These are phyloP conservation scores for Trichoderma sp. DNA, from an alignment of 2,329 filamentous ascomycete genomes.

Conservation along the genomic window DNA sequence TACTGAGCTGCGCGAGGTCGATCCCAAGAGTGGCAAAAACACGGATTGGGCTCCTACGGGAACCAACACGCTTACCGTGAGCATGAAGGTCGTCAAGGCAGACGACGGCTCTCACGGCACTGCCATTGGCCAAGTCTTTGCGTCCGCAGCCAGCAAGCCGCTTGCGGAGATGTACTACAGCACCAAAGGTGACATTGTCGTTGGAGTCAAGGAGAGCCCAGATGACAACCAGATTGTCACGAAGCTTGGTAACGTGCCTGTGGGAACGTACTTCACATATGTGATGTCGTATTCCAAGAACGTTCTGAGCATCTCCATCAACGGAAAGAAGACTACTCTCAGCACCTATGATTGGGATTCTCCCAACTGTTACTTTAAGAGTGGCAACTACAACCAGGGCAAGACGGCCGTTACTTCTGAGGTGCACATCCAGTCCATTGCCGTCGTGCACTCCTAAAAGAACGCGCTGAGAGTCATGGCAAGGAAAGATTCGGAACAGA, in stretches of 20 bases:
- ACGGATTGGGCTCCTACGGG: conserved; percentile 22
- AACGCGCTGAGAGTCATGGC: neutral
- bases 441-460: conserved; percentile 28
- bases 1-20: conserved; percentile 40
- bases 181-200: conserved; percentile 32
- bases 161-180: conserved; percentile 41
- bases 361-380: conserved; percentile 39
- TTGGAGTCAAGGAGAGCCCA: conserved; percentile 34
- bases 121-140: conserved; percentile 38
- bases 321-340: conserved; percentile 29
- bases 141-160: conserved; percentile 36
- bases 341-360: conserved; percentile 30
- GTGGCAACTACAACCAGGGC: conserved; percentile 38
- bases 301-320: conserved; percentile 33
- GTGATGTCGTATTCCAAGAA: conserved; percentile 36
- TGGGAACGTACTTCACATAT: conserved; percentile 37
- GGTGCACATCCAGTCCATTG: conserved; percentile 26
- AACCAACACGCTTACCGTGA: conserved; percentile 15
- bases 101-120: conserved; percentile 34
- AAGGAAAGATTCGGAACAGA: neutral
- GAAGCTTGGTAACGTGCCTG: conserved; percentile 32
- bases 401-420: conserved; percentile 26
- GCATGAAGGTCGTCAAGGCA: conserved; percentile 34
- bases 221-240: conserved; percentile 33
- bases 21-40: conserved; percentile 33